Base-by-base conservation (phyloP, 441 rosid genomes). In the Pelargonium fulgidum region DNA sequence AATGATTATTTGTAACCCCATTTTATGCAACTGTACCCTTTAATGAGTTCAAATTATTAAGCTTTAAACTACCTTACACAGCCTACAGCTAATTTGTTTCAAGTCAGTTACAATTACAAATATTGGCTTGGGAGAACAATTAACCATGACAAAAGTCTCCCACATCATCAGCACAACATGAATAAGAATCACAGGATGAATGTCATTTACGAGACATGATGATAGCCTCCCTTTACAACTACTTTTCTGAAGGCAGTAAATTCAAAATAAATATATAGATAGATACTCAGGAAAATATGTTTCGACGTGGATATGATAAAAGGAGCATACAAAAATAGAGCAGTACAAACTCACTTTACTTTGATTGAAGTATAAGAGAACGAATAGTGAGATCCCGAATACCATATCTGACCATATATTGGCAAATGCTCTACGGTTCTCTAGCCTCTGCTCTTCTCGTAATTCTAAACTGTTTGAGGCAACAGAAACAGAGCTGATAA, bases 351-450 rank as follows among this genome's bases (percentile, higher is more conserved):
- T 84, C 77, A 91, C 99, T 83, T 82, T 79, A 77, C 81, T 90
- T 87, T 89, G 90, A 82, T 91, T 91, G 86, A 91, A 83, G 73
- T 78, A 90, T 75, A 91, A 80, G 80, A 94, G 80, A 79, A 87
- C 29, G 73, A 89, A 94, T 68, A 88, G 67, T 10, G 99, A 81
- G 76, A 94, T 72, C 80, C 97, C 97, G 73, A 93, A 93, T 56
- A 87, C 85, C 89, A 83, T 87, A 74, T 93, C 96, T 3, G 96
- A 91, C 96, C 90, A 93, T 78, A 93, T 87, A 81, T 89, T 93
- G 68, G 96, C 97, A 85, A 91, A 94, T 73, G 95, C 85, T 79
- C 74, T 87, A 68, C 94, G 87, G 76, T 94, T 94, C 77, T 90
- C 96, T 80, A 91, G 76, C 78, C 95, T 87, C 87, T 85, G 82